Evolutionary conservation across 495 filamentous ascomycete species (phyloP).

Genomic region (Penicillium steckii): DNA sequence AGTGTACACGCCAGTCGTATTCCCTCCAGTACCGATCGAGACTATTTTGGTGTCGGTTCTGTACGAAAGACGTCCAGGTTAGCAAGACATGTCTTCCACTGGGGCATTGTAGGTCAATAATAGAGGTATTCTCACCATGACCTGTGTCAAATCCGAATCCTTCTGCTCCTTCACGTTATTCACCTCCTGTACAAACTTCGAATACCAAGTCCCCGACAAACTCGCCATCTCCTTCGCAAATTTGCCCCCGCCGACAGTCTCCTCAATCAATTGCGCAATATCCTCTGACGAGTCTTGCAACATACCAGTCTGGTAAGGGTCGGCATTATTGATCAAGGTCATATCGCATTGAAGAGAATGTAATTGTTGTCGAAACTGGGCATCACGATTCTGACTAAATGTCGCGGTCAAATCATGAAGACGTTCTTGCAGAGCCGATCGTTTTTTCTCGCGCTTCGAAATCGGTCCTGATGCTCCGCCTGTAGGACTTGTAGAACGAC

Average conservation of each 20-base stretch:
- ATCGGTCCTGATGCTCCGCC: conserved; percentile 32
- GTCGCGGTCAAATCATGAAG: conserved; percentile 68
- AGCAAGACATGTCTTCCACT: not conserved
- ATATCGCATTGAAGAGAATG: conserved; percentile 87
- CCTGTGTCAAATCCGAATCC: conserved; percentile 71
- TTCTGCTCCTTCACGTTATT: conserved; percentile 82
- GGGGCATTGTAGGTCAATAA: no score
- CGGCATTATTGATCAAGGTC: conserved; percentile 76
- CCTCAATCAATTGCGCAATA: conserved; percentile 61
- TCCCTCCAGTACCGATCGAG: conserved; percentile 42
- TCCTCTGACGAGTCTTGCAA: conserved; percentile 70
- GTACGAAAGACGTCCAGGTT: conserved; percentile 1
- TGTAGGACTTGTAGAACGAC: conserved; percentile 38
- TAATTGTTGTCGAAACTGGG: conserved; percentile 84
- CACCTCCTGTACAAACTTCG: conserved; percentile 75
- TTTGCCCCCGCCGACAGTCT: conserved; percentile 52
- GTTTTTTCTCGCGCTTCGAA: conserved; percentile 89
- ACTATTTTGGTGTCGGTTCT: conserved; percentile 44
- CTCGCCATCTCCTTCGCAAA: conserved; percentile 57
- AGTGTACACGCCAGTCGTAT: conserved; percentile 55
- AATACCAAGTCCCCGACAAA: conserved; percentile 76
- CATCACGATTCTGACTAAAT: conserved; percentile 77
- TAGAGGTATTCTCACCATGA: conserved; percentile 83
- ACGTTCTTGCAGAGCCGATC: conserved; percentile 73
- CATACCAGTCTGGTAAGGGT: conserved; percentile 70